These are phyloP conservation scores for Russula olivacea DNA, from an alignment of 768 basidiomycete species.

Conservation along the genomic window DNA sequence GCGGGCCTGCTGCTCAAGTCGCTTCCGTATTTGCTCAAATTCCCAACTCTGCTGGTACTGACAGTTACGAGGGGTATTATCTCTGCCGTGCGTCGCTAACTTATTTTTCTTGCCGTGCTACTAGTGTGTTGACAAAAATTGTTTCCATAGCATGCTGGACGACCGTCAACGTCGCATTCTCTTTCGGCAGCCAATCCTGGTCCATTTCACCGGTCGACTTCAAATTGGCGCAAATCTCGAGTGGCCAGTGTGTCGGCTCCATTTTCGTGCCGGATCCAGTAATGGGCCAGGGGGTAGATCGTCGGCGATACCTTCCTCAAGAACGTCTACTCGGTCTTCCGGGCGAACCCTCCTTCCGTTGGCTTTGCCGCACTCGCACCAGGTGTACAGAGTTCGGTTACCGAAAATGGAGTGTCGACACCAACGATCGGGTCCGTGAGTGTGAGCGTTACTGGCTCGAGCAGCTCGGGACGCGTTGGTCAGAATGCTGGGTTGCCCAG, in stretches of 20 bases:
- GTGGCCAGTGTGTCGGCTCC: conserved; percentile 68
- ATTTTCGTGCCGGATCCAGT: conserved; percentile 56
- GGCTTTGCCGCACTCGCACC: conserved; percentile 75
- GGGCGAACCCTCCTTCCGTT: conserved; percentile 70
- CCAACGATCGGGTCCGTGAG: conserved; percentile 53
- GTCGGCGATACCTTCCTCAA: conserved; percentile 92
- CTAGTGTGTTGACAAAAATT: background rate
- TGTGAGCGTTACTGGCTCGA: conserved; percentile 38
- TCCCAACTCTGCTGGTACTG: conserved; percentile 56
- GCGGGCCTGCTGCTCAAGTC: conserved; percentile 64
- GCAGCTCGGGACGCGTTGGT: background rate
- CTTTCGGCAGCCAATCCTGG: conserved; percentile 75
- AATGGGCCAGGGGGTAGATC: conserved; percentile 68
- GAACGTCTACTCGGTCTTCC: conserved; percentile 90
- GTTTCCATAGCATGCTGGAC: conserved; percentile 59
- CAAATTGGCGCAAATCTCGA: conserved; percentile 50
- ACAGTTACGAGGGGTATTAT: conserved; percentile 76
- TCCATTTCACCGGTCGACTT: conserved; percentile 75
- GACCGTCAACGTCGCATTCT: conserved; percentile 54
- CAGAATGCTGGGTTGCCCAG: background rate
- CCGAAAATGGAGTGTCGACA: conserved; percentile 39
- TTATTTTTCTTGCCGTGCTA: background rate
- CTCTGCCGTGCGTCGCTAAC: conserved; percentile 50
- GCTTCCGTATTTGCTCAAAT: conserved; percentile 68
- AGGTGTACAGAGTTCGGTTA: conserved; percentile 41